These are phyloP conservation scores for Microbotryum silenes-acaulis DNA, from an alignment of 1,284 basidiomycete species.

Conservation along the genomic window DNA sequence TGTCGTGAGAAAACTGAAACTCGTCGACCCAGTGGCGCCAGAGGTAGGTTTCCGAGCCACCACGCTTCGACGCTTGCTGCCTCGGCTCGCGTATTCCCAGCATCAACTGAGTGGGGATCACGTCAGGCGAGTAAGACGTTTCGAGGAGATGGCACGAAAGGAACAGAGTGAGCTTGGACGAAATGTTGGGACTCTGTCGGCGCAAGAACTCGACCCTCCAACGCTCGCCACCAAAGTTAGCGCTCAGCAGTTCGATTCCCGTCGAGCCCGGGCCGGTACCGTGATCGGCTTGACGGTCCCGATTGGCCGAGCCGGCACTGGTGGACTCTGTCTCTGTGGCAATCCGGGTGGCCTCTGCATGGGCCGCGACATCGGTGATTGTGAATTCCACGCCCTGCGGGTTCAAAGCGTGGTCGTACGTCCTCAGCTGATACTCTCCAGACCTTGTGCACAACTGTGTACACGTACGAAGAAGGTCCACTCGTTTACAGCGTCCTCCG, in stretches of 20 bases:
- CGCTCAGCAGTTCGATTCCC: neutral
- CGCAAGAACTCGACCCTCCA: constrained; percentile 1
- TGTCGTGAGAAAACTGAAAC: neutral
- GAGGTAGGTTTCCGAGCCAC: neutral
- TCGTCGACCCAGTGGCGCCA: constrained; percentile 4
- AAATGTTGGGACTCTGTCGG: neutral
- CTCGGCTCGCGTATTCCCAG: constrained; percentile 1
- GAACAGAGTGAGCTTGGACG: neutral
- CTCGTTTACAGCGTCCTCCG: neutral
- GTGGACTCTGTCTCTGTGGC: neutral
- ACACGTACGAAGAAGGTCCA: neutral
- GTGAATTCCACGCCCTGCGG: constrained; percentile 1
- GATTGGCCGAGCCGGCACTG: neutral
- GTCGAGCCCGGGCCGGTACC: neutral
- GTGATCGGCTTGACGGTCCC: neutral
- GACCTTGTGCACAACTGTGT: neutral
- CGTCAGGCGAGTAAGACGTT: neutral
- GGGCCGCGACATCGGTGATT: neutral
- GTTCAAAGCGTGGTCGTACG: neutral
- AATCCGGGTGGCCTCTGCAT: neutral
- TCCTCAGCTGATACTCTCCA: neutral
- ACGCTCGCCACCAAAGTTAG: constrained; percentile 4
- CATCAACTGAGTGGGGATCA: constrained; percentile 2
- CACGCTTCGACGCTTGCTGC: neutral
- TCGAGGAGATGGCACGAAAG: constrained; percentile 4